phyloP scores from a whole-genome alignment of 805 yeast species.

The Ogataea glucozyma region DNA sequence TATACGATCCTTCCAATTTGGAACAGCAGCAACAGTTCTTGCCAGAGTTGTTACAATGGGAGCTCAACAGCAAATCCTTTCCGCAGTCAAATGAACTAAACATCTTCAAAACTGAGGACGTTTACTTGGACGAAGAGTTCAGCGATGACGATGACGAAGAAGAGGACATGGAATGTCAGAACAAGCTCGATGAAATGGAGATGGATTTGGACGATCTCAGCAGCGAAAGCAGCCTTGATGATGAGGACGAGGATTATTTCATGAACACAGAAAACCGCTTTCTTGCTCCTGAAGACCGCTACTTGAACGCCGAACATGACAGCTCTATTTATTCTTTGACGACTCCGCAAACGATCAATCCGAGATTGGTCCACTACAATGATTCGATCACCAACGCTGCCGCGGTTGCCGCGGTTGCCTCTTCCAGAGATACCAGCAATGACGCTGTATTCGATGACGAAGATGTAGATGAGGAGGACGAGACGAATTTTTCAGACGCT shows the following conservation, averaged over 20 bases:
- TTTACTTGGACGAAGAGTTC: conserved; percentile 32
- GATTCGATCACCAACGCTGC: conserved; percentile 8
- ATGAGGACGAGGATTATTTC: conserved; percentile 25
- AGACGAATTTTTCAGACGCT: conserved; percentile 24
- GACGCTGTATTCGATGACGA: conserved; percentile 24
- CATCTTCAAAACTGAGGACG: conserved; percentile 34
- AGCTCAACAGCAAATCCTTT: conserved; percentile 29
- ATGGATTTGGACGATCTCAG: conserved; percentile 34
- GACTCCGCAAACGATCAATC: conserved; percentile 31
- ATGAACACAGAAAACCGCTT: conserved; percentile 13
- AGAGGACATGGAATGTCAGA: conserved; percentile 26
- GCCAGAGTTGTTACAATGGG: conserved; percentile 32
- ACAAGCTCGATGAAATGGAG: conserved; percentile 34
- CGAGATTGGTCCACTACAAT: conserved; percentile 25
- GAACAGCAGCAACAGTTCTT: conserved; percentile 29
- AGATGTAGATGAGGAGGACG: conserved; percentile 25
- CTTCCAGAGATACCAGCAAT: conserved; percentile 6
- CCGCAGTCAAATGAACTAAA: conserved; percentile 36
- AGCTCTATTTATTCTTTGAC: conserved; percentile 32
- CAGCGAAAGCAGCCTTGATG: conserved; percentile 29
- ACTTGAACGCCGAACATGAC: conserved; percentile 8
- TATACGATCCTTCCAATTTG: conserved; percentile 27
- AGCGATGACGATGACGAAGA: conserved; percentile 37
- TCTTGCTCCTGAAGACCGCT: not conserved
- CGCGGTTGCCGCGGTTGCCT: not conserved